Base-by-base conservation (phyloP, 371 early-diverging fungal species). In the Vavraia culicis region DNA sequence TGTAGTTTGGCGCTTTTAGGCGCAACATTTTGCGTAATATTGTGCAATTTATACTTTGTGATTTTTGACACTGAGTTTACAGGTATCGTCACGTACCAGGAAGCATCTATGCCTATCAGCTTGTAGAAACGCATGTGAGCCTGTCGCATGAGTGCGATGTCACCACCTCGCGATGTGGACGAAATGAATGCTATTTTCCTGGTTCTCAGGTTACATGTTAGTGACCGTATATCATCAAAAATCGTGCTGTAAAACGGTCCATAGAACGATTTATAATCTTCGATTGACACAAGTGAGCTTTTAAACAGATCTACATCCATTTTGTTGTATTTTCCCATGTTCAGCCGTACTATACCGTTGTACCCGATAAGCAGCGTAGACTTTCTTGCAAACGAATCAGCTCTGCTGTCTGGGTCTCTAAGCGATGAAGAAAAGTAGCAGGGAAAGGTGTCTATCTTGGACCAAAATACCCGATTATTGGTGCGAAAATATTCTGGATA, bases 81-180 rank as follows among this genome's bases (percentile, higher is more conserved):
- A 18, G 56, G 54, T 11, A 45, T 45, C 4, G 57, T 61, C 10
- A 64, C 67, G 52, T 52, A 67, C 71, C 71, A 84, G 54, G 76
- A 76, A 34, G 69, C 73, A 53, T 78, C 73, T 14, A 81, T 61
- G 41, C 68, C 74, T 15, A 74, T 67, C 37, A 82, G 62, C 23
- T 68, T 60, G 40, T 76, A 69, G 51, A 81, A 71, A 9, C 85
- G 73, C 18, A 82, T 61, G 0, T 77, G 59, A 4, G 82, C 78
- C 62, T 84, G 82, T 46, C 83, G 74, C 85, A 84, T 84, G 35
- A 84, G 70, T 3, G 85, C 82, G 9, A 84, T 83, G 19, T 82
- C 84, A 31, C 84, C 84, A 27, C 84, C 84, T 62, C 80, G 81
- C 35, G 81, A 77, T 0, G 84, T 84, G 1, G 82, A 78, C 60